phyloP scores from a whole-genome alignment of 2,329 filamentous ascomycete genomes.

The Verticillium longisporum region DNA sequence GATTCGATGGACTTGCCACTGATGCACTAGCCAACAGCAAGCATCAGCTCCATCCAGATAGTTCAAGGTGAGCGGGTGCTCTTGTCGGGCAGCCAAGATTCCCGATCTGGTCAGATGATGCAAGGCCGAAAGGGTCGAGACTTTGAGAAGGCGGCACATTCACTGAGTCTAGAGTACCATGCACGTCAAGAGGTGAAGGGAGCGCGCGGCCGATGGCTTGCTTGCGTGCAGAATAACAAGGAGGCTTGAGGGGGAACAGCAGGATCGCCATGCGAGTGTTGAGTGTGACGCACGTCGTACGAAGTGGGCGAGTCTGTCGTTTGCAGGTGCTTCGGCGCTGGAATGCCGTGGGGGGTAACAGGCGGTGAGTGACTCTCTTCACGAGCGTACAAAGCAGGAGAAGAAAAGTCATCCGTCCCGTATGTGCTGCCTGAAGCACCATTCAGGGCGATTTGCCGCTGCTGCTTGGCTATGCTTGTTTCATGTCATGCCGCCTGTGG shows the following conservation, averaged over 20 bases:
- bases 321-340: background rate
- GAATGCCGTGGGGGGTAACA: background rate
- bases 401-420: background rate
- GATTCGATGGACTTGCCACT: conserved; percentile 48
- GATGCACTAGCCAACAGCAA: conserved; percentile 11
- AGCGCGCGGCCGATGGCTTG: background rate
- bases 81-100: background rate
- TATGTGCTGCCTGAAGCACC: background rate
- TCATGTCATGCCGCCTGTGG: background rate
- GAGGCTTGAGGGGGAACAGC: background rate
- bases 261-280: background rate
- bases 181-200: background rate
- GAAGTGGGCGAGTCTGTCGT: background rate
- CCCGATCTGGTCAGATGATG: background rate
- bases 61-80: background rate
- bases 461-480: background rate
- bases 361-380: background rate
- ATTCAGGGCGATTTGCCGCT: background rate
- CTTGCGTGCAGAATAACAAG: background rate
- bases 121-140: background rate
- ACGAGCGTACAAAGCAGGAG: background rate
- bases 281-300: background rate
- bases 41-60: background rate
- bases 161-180: background rate
- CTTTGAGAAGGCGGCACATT: background rate